These are phyloP conservation scores for Rhododendron henanense DNA, from an alignment of 148 eudicot species.

Conservation along the genomic window DNA sequence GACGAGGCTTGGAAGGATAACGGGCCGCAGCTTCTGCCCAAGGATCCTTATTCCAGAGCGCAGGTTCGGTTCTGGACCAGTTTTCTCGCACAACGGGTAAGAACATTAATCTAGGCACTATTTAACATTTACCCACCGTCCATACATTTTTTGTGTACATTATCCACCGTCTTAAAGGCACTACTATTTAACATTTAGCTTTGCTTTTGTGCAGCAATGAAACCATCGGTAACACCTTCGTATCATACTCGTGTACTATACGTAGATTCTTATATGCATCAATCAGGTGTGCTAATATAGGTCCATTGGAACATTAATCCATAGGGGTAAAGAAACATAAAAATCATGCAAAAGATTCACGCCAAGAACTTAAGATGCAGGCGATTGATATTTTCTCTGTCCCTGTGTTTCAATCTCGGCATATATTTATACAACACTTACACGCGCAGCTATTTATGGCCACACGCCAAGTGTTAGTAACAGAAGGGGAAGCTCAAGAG, in stretches of 20 bases:
- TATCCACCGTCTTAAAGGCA: too few species aligned
- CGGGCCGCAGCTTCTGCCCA: neutral
- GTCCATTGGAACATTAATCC: neutral
- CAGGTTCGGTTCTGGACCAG: neutral
- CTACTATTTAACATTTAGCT: neutral
- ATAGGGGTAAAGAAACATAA: neutral
- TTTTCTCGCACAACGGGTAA: neutral
- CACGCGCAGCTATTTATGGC: conserved; percentile 15
- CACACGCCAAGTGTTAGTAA: neutral
- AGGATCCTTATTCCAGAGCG: neutral
- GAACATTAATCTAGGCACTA: too few species aligned
- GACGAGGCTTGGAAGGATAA: conserved; percentile 12
- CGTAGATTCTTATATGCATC: neutral
- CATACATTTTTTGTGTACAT: too few species aligned
- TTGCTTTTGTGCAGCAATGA: neutral
- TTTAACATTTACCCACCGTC: too few species aligned
- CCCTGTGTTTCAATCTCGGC: neutral
- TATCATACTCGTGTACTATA: too few species aligned
- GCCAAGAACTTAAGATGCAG: neutral
- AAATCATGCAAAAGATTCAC: too few species aligned
- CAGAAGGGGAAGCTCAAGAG: conserved; percentile 15
- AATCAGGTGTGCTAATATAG: neutral
- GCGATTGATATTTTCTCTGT: too few species aligned
- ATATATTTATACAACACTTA: neutral
- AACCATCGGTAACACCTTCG: neutral